Evolutionary conservation across 2,329 filamentous ascomycete species (phyloP).

Genomic region (Paraphoma sp.): DNA sequence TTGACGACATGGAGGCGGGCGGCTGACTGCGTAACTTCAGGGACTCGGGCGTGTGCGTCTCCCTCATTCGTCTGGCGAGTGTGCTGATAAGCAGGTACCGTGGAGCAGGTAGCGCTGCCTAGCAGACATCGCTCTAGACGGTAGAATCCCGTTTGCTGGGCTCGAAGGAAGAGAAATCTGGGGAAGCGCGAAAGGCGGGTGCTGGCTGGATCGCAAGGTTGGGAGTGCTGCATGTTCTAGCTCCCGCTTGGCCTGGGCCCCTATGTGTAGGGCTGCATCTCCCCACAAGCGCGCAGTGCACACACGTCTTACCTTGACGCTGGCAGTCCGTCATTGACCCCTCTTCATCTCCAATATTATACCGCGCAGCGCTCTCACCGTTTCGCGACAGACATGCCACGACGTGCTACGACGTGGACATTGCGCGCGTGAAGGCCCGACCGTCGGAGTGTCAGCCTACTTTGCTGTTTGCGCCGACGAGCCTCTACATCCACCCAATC

Average conservation of each 20-base stretch:
- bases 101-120: slow-evolving; percentile 23
- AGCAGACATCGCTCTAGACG: slow-evolving; percentile 26
- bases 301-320: neutral
- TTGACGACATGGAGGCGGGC: slow-evolving; percentile 37
- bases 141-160: slow-evolving; percentile 24
- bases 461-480: neutral
- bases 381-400: neutral
- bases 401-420: neutral
- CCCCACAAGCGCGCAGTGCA: slow-evolving; percentile 20
- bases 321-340: neutral
- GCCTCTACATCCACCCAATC: slow-evolving; percentile 2
- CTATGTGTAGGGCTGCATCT: slow-evolving; percentile 25
- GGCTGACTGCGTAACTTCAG: slow-evolving; percentile 34
- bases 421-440: neutral
- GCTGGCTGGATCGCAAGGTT: slow-evolving; percentile 14
- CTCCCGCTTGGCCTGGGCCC: slow-evolving; percentile 15
- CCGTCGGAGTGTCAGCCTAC: neutral
- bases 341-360: neutral
- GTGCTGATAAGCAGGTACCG: slow-evolving; percentile 17
- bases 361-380: slow-evolving; percentile 1
- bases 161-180: slow-evolving; percentile 24
- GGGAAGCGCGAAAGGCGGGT: slow-evolving; percentile 27
- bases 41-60: slow-evolving; percentile 20
- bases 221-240: slow-evolving; percentile 30
- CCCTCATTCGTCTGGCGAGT: slow-evolving; percentile 24